Conservation (phyloP, 352 stramenopile species). For the Thraustochytrium striatum region DNA sequence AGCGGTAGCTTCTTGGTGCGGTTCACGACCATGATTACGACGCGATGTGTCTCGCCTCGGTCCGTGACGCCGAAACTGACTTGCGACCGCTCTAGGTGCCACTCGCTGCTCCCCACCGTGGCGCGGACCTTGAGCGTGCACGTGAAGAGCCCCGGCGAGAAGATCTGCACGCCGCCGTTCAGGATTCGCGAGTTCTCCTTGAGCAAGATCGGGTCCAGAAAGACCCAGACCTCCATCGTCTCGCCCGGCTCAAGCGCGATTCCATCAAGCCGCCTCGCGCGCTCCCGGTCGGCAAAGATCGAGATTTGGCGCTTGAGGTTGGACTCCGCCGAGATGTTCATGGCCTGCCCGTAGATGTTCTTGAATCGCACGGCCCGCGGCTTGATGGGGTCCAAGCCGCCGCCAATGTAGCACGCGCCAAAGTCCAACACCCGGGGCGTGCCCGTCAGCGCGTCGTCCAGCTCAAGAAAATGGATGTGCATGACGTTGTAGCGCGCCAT, state of each 20-base stretch:
- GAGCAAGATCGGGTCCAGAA: slow-evolving; percentile 10
- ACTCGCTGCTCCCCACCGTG: slow-evolving; percentile 24
- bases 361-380: slow-evolving; percentile 1
- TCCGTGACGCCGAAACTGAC: not conserved
- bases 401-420: slow-evolving; percentile 22
- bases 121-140: slow-evolving; percentile 33
- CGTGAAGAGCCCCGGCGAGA: slow-evolving; percentile 24
- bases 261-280: not conserved
- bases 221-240: slow-evolving; percentile 9
- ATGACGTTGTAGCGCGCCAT: slow-evolving; percentile 44
- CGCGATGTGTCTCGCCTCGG: not conserved
- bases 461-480: slow-evolving; percentile 41
- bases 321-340: slow-evolving; percentile 12
- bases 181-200: slow-evolving; percentile 11
- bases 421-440: slow-evolving; percentile 4
- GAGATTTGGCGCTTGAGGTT: slow-evolving; percentile 19
- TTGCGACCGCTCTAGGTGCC: not conserved
- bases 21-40: not conserved
- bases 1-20: slow-evolving; percentile 24
- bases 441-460: slow-evolving; percentile 7
- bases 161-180: slow-evolving; percentile 19
- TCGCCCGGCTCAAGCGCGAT: slow-evolving; percentile 6
- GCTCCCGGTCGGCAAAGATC: slow-evolving; percentile 18
- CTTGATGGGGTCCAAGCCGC: not conserved
- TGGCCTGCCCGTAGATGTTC: slow-evolving; percentile 12